phyloP scores from a whole-genome alignment of 2,329 filamentous ascomycete genomes.

The Claviceps citrina region DNA sequence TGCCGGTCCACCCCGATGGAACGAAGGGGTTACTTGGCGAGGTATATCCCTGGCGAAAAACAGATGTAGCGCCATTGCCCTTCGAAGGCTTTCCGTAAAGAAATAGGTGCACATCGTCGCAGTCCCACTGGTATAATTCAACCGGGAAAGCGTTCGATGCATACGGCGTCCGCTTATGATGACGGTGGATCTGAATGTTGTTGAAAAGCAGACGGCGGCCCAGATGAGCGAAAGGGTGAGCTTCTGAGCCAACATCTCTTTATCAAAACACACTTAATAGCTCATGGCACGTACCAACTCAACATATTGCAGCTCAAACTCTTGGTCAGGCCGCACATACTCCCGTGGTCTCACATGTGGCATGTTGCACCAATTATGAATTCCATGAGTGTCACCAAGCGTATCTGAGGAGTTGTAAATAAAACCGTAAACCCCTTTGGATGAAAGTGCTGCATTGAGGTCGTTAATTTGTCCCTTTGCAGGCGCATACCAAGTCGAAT shows the following conservation, averaged over 20 bases:
- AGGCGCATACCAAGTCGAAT: slow-evolving; percentile 44
- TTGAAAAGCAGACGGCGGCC: not conserved
- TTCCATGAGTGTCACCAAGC: slow-evolving; percentile 40
- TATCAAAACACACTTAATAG: no score
- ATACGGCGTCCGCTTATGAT: slow-evolving; percentile 76
- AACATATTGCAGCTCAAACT: slow-evolving; percentile 58
- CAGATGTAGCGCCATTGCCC: slow-evolving; percentile 32
- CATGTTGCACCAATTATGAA: slow-evolving; percentile 80
- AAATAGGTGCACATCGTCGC: slow-evolving; percentile 53
- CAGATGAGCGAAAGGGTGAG: no score
- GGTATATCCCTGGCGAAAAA: slow-evolving; percentile 51
- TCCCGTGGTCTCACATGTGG: slow-evolving; percentile 57
- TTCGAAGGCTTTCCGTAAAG: slow-evolving; percentile 48
- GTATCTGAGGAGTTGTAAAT: slow-evolving; percentile 52
- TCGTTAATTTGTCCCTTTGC: slow-evolving; percentile 42
- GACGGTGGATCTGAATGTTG: slow-evolving; percentile 49
- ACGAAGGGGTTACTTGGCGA: slow-evolving; percentile 51
- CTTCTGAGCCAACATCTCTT: no score
- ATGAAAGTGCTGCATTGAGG: slow-evolving; percentile 39
- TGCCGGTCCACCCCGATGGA: slow-evolving; percentile 52
- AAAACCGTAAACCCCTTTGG: slow-evolving; percentile 54
- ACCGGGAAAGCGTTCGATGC: slow-evolving; percentile 60
- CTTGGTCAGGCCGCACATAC: slow-evolving; percentile 38
- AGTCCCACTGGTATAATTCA: slow-evolving; percentile 60
- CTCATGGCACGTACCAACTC: slow-evolving; percentile 42